Percentiles rank a stretch among this genome's conserved stretches.
Evolutionary conservation across 495 filamentous ascomycete genomes (phyloP).

Genomic region (Patellaria atrata): DNA sequence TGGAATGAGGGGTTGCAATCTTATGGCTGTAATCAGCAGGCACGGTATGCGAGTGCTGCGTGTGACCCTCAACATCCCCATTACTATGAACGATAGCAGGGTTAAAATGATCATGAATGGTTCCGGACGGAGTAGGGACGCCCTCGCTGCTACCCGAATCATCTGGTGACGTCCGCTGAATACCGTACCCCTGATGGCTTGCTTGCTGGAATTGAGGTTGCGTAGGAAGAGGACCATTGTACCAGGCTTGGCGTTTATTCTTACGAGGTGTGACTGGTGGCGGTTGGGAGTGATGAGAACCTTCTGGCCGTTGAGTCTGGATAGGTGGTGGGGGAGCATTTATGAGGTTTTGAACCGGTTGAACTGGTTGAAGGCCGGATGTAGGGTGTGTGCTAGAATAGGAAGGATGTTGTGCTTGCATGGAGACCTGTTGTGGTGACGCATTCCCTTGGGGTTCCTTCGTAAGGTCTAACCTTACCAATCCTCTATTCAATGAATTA

Average conservation of each 20-base stretch:
- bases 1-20: conserved; percentile 28
- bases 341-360: not conserved
- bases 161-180: conserved; percentile 49
- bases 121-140: conserved; percentile 49
- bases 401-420: no score
- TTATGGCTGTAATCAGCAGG: conserved; percentile 25
- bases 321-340: conserved; percentile 13
- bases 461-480: conserved; percentile 37
- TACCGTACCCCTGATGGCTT: conserved; percentile 4
- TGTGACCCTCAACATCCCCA: conserved; percentile 42
- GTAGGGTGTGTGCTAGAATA: conserved; percentile 1
- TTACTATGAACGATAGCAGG: conserved; percentile 52
- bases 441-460: conserved; percentile 1
- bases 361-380: conserved; percentile 3
- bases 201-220: conserved; percentile 6
- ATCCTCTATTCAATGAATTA: conserved; percentile 54
- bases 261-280: conserved; percentile 40
- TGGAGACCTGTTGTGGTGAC: not conserved
- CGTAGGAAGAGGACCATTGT: conserved; percentile 40
- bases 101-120: conserved; percentile 42
- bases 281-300: conserved; percentile 17
- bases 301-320: conserved; percentile 8
- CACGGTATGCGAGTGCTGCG: conserved; percentile 29
- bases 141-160: conserved; percentile 62
- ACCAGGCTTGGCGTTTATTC: conserved; percentile 53